Base-by-base conservation (phyloP, 2,329 filamentous ascomycete species). In the Setomelanomma holmii region DNA sequence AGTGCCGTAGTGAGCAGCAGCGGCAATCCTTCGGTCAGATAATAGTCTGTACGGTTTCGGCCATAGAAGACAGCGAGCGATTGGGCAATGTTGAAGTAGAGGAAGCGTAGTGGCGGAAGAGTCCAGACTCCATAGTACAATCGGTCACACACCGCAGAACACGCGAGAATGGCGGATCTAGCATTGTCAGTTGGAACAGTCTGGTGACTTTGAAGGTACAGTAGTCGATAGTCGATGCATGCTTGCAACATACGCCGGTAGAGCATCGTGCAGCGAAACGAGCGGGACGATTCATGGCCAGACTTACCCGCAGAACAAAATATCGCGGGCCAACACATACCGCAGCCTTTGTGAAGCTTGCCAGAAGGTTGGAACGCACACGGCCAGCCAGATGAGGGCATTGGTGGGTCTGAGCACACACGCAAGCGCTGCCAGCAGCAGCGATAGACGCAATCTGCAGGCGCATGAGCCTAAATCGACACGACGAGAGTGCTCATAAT, bases 31-130 rank as follows among this genome's bases (percentile, higher is more conserved):
- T 99, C 93, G 0, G 90, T 89, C 23, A 96, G 76, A 73, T 97
- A 99, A 78, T 98, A 99, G 74, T 97, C 92, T 83, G 89, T 89
- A 56, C 91, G 86, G 75, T 96, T 98, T 41, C 80, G 84, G 19
- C 95, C 95, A 71, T 99, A 99, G 75, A 98, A 98, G 41, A 93
- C 85, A 21, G 95, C 91, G 5, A 99, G 82, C 6, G 89, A 90
- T 73, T 96, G 89, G 17, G 88, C 85, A 49, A 99, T 82, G 76
- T 99, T 99, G 80, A 97, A 93, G 69, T 93, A 85, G 51, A 98
- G 82, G 78, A 92, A 98, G 49, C 89, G 88, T 57, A 93, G 84
- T 0, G 93, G 89, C 4, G 95, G 95, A 50, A 99, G 90, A 0
- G 91, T 91, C 91, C 91, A 96, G 56, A 85, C 78, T 45, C 86